phyloP scores from a whole-genome alignment of 2,329 filamentous ascomycete genomes.

The Thermoascus crustaceus region DNA sequence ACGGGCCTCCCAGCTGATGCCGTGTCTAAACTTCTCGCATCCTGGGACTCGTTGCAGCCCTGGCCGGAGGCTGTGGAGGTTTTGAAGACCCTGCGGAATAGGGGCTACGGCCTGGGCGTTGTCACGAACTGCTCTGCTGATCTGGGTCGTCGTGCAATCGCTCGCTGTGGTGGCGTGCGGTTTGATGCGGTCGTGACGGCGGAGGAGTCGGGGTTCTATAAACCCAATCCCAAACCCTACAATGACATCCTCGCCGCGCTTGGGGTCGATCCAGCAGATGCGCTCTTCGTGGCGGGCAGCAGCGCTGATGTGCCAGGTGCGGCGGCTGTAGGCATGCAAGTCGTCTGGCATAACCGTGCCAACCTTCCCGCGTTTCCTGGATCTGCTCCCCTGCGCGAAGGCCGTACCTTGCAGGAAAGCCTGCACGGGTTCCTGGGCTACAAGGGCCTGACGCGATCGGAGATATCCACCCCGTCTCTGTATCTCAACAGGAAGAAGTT shows the following conservation, averaged over 20 bases:
- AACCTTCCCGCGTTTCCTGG: conserved; percentile 7
- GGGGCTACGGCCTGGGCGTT: conserved; percentile 28
- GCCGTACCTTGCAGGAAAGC: conserved; percentile 2
- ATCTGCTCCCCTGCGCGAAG: conserved; percentile 7
- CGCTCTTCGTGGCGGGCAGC: conserved; percentile 34
- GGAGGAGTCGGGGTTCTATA: conserved; percentile 35
- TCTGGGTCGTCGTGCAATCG: conserved; percentile 17
- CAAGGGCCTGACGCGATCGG: not conserved
- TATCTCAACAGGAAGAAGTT: conserved; percentile 3
- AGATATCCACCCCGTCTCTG: conserved; percentile 1
- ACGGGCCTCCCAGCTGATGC: conserved; percentile 22
- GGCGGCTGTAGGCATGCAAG: conserved; percentile 29
- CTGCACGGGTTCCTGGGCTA: not conserved
- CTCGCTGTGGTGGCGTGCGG: conserved; percentile 6
- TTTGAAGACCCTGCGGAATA: conserved; percentile 14
- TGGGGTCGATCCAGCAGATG: conserved; percentile 18
- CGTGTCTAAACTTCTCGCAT: conserved; percentile 17
- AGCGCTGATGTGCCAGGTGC: conserved; percentile 35
- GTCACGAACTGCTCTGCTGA: conserved; percentile 33
- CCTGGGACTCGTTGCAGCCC: conserved; percentile 20
- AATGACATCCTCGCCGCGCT: conserved; percentile 20
- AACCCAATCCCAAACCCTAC: conserved; percentile 29
- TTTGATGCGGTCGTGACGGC: conserved; percentile 32
- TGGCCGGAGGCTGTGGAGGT: conserved; percentile 15
- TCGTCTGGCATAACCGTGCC: conserved; percentile 32